Percentiles rank a stretch among this genome's conserved stretches.
Conservation (phyloP, 108 stramenopile species). For the Mayamaea pseudoterrestris region DNA sequence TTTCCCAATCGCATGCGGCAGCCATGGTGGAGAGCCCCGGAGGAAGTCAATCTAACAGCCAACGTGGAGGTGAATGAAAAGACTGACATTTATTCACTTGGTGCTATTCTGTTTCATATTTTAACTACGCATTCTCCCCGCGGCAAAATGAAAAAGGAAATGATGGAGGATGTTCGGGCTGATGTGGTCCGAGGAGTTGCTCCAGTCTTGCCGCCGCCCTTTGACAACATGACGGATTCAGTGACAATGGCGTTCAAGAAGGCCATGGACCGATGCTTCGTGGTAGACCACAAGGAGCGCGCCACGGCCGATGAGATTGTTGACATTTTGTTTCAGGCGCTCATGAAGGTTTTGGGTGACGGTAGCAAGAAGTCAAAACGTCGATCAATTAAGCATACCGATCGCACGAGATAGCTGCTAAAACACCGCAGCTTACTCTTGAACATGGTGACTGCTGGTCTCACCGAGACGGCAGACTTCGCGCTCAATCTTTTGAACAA, state of each 20-base stretch:
- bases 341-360: background rate
- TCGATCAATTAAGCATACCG: no score
- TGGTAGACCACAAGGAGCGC: slow-evolving; percentile 41
- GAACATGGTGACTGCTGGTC: background rate
- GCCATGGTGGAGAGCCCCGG: slow-evolving; percentile 80
- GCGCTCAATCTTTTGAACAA: slow-evolving; percentile 53
- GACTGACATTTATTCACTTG: slow-evolving; percentile 73
- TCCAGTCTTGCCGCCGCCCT: slow-evolving; percentile 33
- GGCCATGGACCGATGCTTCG: slow-evolving; percentile 62
- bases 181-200: slow-evolving; percentile 40
- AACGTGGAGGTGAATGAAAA: slow-evolving; percentile 41
- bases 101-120: slow-evolving; percentile 55
- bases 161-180: slow-evolving; percentile 41
- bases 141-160: slow-evolving; percentile 62
- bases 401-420: no score
- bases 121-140: slow-evolving; percentile 67
- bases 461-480: slow-evolving; percentile 26
- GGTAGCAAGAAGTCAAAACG: background rate
- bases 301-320: slow-evolving; percentile 59
- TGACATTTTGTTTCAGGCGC: slow-evolving; percentile 8
- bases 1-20: slow-evolving; percentile 61
- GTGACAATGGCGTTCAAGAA: slow-evolving; percentile 36
- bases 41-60: slow-evolving; percentile 47
- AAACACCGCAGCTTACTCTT: no score
- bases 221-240: slow-evolving; percentile 29